These are phyloP conservation scores for Stenogyne calaminthoides DNA, from an alignment of 305 asterid species.

Conservation along the genomic window DNA sequence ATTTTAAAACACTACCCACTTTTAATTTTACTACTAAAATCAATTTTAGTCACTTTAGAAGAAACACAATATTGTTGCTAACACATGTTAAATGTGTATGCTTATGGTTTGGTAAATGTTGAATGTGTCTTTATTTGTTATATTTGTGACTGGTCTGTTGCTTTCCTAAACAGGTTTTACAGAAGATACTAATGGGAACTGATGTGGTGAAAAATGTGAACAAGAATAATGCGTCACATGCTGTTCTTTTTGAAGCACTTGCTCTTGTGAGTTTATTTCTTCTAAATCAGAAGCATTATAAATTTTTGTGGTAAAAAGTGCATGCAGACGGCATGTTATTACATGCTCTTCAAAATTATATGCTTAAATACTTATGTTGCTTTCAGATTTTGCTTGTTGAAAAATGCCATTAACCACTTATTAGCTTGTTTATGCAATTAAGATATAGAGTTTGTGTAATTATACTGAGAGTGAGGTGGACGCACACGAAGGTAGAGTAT, in stretches of 20 bases:
- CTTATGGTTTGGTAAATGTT: not conserved
- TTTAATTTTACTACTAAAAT: no score
- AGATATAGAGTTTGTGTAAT: conserved; percentile 10
- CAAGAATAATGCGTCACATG: conserved; percentile 99
- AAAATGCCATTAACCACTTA: not conserved
- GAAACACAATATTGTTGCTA: no score
- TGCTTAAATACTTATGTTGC: conserved; percentile 1
- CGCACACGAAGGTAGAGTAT: not conserved
- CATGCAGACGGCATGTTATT: not conserved
- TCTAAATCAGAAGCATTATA: conserved; percentile 8
- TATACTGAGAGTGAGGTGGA: conserved; percentile 1
- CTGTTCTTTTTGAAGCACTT: conserved; percentile 99
- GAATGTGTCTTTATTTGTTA: not conserved
- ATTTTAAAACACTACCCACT: no score
- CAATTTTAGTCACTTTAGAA: no score
- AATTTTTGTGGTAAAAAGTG: not conserved
- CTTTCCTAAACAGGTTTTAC: conserved; percentile 66
- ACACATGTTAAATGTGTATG: not conserved
- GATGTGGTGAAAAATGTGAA: conserved; percentile 99
- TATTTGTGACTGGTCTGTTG: conserved; percentile 10
- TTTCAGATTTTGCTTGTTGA: not conserved
- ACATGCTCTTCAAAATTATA: conserved; percentile 13
- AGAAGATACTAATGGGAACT: conserved; percentile 96
- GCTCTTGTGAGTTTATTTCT: conserved; percentile 80
- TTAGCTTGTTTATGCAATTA: conserved; percentile 13